These are phyloP conservation scores for Parachlorella kessleri DNA, from an alignment of 139 green algal species.

Conservation along the genomic window DNA sequence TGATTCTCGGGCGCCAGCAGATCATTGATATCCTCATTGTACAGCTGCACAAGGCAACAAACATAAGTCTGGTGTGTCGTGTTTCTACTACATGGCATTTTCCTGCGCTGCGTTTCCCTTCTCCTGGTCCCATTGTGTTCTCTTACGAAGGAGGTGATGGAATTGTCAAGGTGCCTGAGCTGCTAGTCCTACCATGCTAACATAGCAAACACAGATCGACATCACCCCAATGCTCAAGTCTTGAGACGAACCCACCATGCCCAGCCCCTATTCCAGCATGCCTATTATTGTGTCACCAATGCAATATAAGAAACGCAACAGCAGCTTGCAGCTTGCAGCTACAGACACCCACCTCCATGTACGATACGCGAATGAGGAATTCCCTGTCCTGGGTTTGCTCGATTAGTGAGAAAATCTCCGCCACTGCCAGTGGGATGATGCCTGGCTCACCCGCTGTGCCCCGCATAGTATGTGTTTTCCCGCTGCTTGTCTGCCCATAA, in stretches of 20 bases:
- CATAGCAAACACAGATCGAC: no score
- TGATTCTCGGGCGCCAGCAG: slow-evolving; percentile 80
- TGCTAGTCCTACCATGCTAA: no score
- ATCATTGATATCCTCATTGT: slow-evolving; percentile 99
- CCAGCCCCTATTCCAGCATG: no score
- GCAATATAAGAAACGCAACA: not conserved
- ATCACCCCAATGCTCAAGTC: no score
- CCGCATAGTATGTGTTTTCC: slow-evolving; percentile 97
- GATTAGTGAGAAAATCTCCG: slow-evolving; percentile 84
- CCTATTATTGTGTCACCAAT: not conserved
- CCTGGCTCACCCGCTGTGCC: slow-evolving; percentile 69
- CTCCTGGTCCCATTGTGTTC: no score
- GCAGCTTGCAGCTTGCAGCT: not conserved
- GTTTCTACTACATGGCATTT: no score
- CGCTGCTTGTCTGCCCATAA: slow-evolving; percentile 95
- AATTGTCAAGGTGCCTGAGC: no score
- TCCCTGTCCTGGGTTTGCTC: slow-evolving; percentile 65
- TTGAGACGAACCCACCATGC: no score
- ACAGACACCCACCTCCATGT: slow-evolving; percentile 93
- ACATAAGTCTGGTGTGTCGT: no score
- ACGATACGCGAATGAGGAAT: slow-evolving; percentile 95
- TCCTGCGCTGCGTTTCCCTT: no score
- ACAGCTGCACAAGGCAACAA: slow-evolving; percentile 69
- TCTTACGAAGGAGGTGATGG: no score
- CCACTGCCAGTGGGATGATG: slow-evolving; percentile 85